These are phyloP conservation scores for Amaranthus palmeri DNA, from an alignment of 148 eudicot species.

Conservation along the genomic window DNA sequence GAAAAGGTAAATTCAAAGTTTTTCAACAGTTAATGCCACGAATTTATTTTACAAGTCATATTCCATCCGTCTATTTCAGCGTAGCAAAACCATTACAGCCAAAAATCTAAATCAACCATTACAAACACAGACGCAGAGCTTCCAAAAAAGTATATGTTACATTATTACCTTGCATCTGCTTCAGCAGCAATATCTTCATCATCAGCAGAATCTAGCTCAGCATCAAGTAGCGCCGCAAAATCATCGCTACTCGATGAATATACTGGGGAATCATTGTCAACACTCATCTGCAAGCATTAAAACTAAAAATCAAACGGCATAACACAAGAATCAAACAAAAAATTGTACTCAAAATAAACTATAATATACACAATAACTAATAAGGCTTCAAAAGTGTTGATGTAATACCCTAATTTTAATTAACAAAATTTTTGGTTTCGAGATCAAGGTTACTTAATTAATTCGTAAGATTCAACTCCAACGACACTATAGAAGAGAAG, in stretches of 20 bases:
- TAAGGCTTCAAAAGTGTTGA: too few species aligned
- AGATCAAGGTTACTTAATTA: too few species aligned
- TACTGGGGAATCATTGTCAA: slow-evolving; percentile 57
- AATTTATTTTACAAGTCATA: too few species aligned
- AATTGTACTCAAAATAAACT: too few species aligned
- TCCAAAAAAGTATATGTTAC: neutral
- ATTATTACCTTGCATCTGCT: slow-evolving; percentile 11
- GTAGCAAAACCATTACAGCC: neutral
- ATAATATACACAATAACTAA: too few species aligned
- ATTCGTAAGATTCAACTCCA: too few species aligned
- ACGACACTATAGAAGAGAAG: too few species aligned
- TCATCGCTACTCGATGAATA: slow-evolving; percentile 82
- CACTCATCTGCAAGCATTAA: slow-evolving; percentile 53
- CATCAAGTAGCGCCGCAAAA: slow-evolving; percentile 66
- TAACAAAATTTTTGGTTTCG: too few species aligned
- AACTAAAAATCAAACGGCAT: neutral
- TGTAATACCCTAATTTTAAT: too few species aligned
- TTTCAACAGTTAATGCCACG: neutral
- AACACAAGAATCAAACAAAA: too few species aligned
- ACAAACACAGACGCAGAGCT: neutral
- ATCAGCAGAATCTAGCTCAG: slow-evolving; percentile 46
- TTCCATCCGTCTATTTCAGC: neutral
- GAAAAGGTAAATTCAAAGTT: neutral
- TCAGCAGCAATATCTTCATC: slow-evolving; percentile 3
- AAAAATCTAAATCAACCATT: neutral